phyloP scores from a whole-genome alignment of 768 basidiomycete genomes.

The Phanerodontia chrysosporium region DNA sequence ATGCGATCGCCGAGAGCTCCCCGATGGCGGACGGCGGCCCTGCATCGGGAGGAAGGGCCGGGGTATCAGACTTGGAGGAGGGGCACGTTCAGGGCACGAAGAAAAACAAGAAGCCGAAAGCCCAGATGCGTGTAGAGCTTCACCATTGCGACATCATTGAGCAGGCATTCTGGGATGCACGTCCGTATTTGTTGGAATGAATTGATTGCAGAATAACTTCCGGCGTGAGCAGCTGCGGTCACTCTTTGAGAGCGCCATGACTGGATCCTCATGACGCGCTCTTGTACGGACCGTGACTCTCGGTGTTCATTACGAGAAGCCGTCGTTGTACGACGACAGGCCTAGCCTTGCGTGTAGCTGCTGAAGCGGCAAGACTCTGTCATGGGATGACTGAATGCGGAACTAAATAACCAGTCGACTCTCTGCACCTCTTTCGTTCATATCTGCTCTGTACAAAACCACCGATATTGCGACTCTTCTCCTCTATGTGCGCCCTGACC shows the following conservation, averaged over 20 bases:
- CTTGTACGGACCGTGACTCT: no score
- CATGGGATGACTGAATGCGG: background rate
- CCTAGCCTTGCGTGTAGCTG: no score
- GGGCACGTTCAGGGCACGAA: background rate
- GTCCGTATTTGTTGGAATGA: conserved; percentile 41
- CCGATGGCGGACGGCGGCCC: background rate
- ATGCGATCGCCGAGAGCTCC: background rate
- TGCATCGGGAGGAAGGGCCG: background rate
- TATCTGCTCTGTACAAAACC: background rate
- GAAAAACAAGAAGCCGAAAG: conserved; percentile 19
- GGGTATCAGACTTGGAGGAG: background rate
- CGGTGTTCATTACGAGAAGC: no score
- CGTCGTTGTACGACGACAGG: no score
- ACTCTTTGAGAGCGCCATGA: no score
- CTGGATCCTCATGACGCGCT: no score
- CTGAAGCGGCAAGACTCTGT: background rate
- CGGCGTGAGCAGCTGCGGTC: background rate
- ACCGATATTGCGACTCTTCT: background rate
- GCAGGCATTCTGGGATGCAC: conserved; percentile 71
- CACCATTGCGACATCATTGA: conserved; percentile 83
- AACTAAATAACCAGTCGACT: background rate
- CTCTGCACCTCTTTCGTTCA: background rate
- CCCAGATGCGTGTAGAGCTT: conserved; percentile 46
- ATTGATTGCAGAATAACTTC: no score
- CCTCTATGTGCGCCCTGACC: background rate